A percentile compares a stretch with the other conserved stretches of the same genome.
These are phyloP conservation scores for Fusarium newnesense DNA, from an alignment of 2,329 filamentous ascomycete species.

Conservation along the genomic window DNA sequence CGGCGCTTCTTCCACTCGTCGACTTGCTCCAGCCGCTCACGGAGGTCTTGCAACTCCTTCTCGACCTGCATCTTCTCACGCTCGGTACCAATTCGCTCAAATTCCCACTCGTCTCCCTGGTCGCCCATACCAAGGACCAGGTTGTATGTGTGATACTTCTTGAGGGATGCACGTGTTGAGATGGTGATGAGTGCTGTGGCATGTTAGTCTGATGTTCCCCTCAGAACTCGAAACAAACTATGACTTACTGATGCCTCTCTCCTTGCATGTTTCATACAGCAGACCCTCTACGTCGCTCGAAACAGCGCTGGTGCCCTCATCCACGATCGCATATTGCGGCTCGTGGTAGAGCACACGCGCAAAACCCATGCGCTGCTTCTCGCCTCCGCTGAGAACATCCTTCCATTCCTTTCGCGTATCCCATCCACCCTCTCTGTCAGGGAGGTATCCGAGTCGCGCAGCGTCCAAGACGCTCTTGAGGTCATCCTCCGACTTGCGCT, in stretches of 20 bases:
- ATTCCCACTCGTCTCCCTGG: conserved; percentile 87
- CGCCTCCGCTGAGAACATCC: conserved; percentile 94
- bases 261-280: conserved; percentile 92
- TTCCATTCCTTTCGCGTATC: conserved; percentile 98
- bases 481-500: conserved; percentile 80
- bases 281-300: conserved; percentile 94
- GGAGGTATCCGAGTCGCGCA: conserved; percentile 87
- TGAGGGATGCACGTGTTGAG: conserved; percentile 91
- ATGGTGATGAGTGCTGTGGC: conserved; percentile 86
- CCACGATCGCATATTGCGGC: conserved; percentile 91
- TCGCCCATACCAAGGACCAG: conserved; percentile 85
- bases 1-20: conserved; percentile 83
- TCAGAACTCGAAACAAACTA: background rate
- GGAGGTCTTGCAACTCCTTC: conserved; percentile 86
- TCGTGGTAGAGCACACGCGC: conserved; percentile 94
- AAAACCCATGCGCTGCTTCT: conserved; percentile 96
- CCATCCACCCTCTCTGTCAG: conserved; percentile 93
- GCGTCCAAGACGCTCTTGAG: conserved; percentile 83
- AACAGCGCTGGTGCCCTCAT: conserved; percentile 95
- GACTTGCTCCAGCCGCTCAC: conserved; percentile 82
- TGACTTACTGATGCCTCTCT: conserved; percentile 87
- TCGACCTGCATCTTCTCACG: conserved; percentile 94
- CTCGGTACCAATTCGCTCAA: conserved; percentile 92
- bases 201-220: conserved; percentile 32
- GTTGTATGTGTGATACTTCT: conserved; percentile 95